A percentile compares a stretch with the other conserved stretches of the same genome.
These are phyloP conservation scores for Skeletonema costatum DNA, from an alignment of 108 stramenopile species.

Conservation along the genomic window DNA sequence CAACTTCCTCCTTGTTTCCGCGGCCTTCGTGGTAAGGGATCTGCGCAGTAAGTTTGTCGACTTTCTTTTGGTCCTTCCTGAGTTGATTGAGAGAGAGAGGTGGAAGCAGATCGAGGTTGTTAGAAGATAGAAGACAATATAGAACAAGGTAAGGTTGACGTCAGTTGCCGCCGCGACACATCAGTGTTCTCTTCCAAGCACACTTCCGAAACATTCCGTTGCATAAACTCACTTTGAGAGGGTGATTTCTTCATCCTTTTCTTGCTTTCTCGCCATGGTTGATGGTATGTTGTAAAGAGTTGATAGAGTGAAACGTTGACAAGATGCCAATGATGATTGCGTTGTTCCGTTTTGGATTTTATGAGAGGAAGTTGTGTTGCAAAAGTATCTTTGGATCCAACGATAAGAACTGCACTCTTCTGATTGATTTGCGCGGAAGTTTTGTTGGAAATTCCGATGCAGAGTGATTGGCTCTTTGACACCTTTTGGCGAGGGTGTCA, in stretches of 20 bases:
- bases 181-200: not conserved
- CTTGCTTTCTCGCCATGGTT: slow-evolving; percentile 48
- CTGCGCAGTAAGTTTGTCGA: slow-evolving; percentile 72
- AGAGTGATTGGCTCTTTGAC: not conserved
- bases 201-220: slow-evolving; percentile 1
- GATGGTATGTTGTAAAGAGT: not conserved
- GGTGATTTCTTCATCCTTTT: slow-evolving; percentile 65
- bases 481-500: not conserved
- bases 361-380: not conserved
- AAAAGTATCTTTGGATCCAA: not conserved
- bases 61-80: slow-evolving; percentile 90
- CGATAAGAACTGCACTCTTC: not conserved
- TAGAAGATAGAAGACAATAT: too few species aligned
- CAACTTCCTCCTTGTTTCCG: slow-evolving; percentile 81
- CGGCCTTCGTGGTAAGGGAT: slow-evolving; percentile 88
- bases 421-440: not conserved
- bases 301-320: not conserved
- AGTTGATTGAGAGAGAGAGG: not conserved
- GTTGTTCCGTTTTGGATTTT: slow-evolving; percentile 8
- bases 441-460: not conserved
- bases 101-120: not conserved
- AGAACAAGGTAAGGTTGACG: not conserved
- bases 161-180: not conserved
- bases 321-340: not conserved
- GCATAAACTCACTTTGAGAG: slow-evolving; percentile 59